phyloP scores from a whole-genome alignment of 345 rosid genomes.

The Trapa bicornis region DNA sequence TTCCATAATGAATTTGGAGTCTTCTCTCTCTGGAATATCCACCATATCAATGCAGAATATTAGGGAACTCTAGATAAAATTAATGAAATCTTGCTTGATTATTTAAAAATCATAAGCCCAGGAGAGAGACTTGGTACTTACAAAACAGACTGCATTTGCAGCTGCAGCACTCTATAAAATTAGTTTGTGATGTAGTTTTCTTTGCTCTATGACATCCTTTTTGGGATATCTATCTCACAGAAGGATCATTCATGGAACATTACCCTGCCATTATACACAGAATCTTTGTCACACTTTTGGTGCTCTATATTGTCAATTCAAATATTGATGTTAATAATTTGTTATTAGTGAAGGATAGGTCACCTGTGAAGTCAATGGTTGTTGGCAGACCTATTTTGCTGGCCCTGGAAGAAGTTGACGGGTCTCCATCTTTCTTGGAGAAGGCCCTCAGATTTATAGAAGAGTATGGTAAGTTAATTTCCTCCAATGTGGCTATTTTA shows the following conservation, averaged over 20 bases:
- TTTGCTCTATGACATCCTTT: background rate
- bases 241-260: background rate
- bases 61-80: background rate
- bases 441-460: conserved; percentile 90
- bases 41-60: background rate
- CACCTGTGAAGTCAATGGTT: conserved; percentile 39
- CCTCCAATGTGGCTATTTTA: background rate
- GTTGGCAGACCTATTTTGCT: conserved; percentile 78
- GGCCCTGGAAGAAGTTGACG: conserved; percentile 96
- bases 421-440: conserved; percentile 94
- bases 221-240: background rate
- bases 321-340: conserved; percentile 6
- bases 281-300: background rate
- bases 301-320: conserved; percentile 7
- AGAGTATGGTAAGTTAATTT: conserved; percentile 54
- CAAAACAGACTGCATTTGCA: background rate
- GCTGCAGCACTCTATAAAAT: background rate
- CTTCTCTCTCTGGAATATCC: background rate
- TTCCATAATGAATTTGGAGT: background rate
- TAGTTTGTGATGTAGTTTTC: background rate
- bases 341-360: conserved; percentile 50
- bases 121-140: background rate
- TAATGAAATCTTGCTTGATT: background rate
- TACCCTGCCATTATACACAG: background rate
- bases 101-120: background rate